Evolutionary conservation across 352 stramenopile species (phyloP).

Genomic region (Phytophthora sojae): DNA sequence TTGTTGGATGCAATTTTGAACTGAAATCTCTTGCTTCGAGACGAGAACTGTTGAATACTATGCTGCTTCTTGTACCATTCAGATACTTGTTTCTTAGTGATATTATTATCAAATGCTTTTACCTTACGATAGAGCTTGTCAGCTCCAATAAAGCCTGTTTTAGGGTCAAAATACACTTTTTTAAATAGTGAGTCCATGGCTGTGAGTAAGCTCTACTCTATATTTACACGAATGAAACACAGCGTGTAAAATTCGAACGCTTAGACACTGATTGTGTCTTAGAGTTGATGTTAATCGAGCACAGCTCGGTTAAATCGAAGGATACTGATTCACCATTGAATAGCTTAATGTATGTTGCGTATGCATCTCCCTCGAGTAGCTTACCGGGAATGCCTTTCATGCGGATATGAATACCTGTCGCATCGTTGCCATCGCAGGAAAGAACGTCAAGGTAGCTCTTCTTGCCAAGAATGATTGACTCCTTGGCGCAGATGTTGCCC

Average conservation of each 20-base stretch:
- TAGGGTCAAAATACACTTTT: conserved; percentile 6
- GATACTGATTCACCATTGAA: not conserved
- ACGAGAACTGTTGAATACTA: conserved; percentile 24
- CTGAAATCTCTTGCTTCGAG: too few species aligned
- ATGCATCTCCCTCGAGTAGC: not conserved
- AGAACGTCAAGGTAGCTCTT: conserved; percentile 5
- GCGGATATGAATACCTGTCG: not conserved
- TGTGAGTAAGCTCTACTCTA: not conserved
- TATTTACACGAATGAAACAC: conserved; percentile 10
- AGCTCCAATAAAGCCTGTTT: conserved; percentile 19
- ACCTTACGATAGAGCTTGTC: conserved; percentile 30
- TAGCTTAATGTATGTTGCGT: conserved; percentile 1
- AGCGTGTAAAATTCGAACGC: not conserved
- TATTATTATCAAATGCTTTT: not conserved
- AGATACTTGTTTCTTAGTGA: conserved; percentile 20
- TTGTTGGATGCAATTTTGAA: too few species aligned
- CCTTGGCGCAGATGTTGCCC: conserved; percentile 1
- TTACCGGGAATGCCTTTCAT: conserved; percentile 10
- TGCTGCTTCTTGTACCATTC: conserved; percentile 25
- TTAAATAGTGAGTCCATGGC: too few species aligned
- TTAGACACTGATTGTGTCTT: conserved; percentile 2
- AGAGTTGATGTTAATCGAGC: conserved; percentile 6
- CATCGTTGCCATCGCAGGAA: conserved; percentile 5
- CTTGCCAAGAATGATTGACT: conserved; percentile 5
- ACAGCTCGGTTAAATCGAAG: conserved; percentile 2